A percentile compares a stretch with the other conserved stretches of the same genome.
Evolutionary conservation across 2,329 filamentous ascomycete genomes (phyloP).

Genomic region (Neurospora sp.): DNA sequence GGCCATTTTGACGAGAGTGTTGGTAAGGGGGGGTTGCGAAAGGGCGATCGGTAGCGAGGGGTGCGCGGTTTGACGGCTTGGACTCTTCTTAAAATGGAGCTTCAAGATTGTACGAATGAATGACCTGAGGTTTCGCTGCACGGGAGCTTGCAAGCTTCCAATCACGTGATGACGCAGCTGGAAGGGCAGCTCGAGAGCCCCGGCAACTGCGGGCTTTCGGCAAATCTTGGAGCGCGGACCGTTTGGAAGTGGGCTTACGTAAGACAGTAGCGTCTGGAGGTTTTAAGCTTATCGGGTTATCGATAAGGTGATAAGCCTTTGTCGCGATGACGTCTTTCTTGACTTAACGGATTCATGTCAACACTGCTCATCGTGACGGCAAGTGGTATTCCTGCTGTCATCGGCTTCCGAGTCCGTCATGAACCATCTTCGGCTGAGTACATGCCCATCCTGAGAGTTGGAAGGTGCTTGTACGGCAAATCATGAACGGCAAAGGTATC

Average conservation of each 20-base stretch:
- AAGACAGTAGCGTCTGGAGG: not conserved
- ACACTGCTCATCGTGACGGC: not conserved
- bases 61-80: not conserved
- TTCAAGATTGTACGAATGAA: not conserved
- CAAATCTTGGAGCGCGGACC: not conserved
- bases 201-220: not conserved
- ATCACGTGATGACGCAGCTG: not conserved
- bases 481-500: not conserved
- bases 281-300: not conserved
- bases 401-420: too few species aligned
- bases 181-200: not conserved
- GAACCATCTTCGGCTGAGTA: not conserved
- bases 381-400: not conserved
- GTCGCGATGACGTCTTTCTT: not conserved
- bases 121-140: not conserved
- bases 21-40: not conserved
- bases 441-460: not conserved
- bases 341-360: not conserved
- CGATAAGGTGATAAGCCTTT: not conserved
- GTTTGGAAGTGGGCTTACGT: not conserved
- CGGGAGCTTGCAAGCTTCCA: not conserved
- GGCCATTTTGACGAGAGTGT: slow-evolving; percentile 30
- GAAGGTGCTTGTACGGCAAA: not conserved
- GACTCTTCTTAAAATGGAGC: not conserved
- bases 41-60: not conserved